A percentile compares a stretch with the other conserved stretches of the same genome.
Evolutionary conservation across 1,284 basidiomycete genomes (phyloP).

Genomic region (Tetrapyrgos nigripes): DNA sequence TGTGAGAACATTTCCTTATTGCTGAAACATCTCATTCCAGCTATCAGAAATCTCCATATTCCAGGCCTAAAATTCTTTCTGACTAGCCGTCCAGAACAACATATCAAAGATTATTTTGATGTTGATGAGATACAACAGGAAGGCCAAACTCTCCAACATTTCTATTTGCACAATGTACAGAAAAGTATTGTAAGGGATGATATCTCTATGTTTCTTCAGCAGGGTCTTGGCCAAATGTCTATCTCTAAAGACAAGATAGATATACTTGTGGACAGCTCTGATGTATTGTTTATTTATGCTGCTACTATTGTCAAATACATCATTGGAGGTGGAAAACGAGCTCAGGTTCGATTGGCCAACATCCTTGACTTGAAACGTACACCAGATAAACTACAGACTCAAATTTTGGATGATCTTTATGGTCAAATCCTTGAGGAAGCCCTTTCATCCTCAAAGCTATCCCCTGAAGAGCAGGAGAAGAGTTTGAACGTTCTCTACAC

Average conservation of each 20-base stretch:
- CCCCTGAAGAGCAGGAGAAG: neutral
- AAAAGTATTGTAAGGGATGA: neutral
- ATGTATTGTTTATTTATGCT: constrained; percentile 1
- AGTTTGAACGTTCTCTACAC: constrained; percentile 6
- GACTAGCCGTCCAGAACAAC: neutral
- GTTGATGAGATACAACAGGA: too few relatives aligned
- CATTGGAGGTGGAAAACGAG: too few relatives aligned
- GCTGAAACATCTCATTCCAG: neutral
- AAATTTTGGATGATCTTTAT: neutral
- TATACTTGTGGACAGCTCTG: neutral
- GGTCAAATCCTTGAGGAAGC: neutral
- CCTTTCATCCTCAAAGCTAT: neutral
- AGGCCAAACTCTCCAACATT: neutral
- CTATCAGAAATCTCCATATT: neutral
- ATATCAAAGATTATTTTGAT: neutral
- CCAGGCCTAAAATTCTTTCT: neutral
- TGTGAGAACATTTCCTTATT: neutral
- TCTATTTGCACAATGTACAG: neutral
- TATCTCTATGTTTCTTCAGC: neutral
- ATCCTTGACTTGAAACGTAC: neutral
- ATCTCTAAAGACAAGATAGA: neutral
- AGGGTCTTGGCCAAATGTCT: neutral
- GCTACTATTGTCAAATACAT: neutral
- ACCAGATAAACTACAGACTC: neutral
- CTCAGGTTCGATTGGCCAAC: neutral